Conservation (phyloP, 768 basidiomycete species). For the Gelatoporia subvermispora region DNA sequence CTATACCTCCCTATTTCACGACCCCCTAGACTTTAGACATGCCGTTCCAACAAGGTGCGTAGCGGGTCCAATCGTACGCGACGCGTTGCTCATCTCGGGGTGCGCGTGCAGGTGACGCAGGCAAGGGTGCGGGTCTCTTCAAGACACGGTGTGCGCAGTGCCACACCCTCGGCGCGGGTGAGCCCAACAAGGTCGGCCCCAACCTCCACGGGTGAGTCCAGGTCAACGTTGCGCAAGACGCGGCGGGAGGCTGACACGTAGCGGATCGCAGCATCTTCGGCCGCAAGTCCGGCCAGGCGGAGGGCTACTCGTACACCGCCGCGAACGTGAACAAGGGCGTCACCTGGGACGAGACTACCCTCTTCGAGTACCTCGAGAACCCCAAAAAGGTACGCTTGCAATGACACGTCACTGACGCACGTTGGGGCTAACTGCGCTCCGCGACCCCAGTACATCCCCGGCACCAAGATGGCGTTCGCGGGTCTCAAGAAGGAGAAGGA, state of each 20-base stretch:
- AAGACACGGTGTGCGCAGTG: slow-evolving; percentile 95
- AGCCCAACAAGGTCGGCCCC: slow-evolving; percentile 87
- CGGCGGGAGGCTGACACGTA: slow-evolving; percentile 3
- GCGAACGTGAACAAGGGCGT: slow-evolving; percentile 96
- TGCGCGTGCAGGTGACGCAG: slow-evolving; percentile 62
- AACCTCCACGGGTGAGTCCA: slow-evolving; percentile 82
- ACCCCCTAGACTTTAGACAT: slow-evolving; percentile 29
- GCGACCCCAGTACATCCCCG: slow-evolving; percentile 73
- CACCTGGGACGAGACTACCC: slow-evolving; percentile 78
- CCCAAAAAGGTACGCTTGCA: slow-evolving; percentile 79
- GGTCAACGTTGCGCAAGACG: not conserved
- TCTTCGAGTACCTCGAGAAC: slow-evolving; percentile 95
- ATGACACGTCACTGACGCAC: slow-evolving; percentile 6
- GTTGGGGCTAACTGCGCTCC: not conserved
- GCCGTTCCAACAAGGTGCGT: slow-evolving; percentile 41
- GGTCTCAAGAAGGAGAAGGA: slow-evolving; percentile 99
- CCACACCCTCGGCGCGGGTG: slow-evolving; percentile 79
- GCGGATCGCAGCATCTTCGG: slow-evolving; percentile 61
- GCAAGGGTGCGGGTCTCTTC: slow-evolving; percentile 92
- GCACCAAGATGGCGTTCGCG: slow-evolving; percentile 98
- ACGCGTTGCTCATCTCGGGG: too few relatives aligned
- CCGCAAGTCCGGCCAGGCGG: slow-evolving; percentile 80
- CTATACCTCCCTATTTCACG: slow-evolving; percentile 17
- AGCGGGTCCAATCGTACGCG: not conserved
- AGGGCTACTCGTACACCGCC: slow-evolving; percentile 86